Conservation (phyloP, 192 early-diverging fungal species). For the Dissophora globulifera region DNA sequence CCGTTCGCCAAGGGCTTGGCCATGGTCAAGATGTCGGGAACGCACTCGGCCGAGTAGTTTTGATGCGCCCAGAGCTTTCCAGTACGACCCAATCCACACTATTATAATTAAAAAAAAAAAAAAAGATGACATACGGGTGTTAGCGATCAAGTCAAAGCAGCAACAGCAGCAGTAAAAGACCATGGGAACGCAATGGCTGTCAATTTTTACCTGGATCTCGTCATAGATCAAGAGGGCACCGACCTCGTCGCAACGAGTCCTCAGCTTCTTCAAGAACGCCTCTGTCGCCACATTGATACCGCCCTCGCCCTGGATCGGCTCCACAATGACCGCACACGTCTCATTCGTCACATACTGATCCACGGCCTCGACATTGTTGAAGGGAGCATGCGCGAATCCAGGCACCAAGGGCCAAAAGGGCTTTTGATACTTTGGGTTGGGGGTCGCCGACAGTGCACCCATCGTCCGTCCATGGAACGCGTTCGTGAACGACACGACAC, state of each 20-base stretch:
- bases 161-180: background rate
- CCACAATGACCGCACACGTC: constrained; percentile 93
- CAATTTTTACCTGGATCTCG: constrained; percentile 90
- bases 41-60: constrained; percentile 68
- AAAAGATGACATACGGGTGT: background rate
- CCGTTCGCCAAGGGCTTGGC: constrained; percentile 99
- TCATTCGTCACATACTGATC: constrained; percentile 74
- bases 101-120: constrained; percentile 7
- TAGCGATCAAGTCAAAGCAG: background rate
- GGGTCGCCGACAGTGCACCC: constrained; percentile 96
- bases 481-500: constrained; percentile 87
- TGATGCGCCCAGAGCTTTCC: constrained; percentile 92
- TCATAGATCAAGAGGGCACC: constrained; percentile 94
- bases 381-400: constrained; percentile 77
- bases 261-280: constrained; percentile 83
- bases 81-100: constrained; percentile 91
- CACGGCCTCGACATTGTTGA: constrained; percentile 76
- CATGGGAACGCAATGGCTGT: background rate
- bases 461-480: constrained; percentile 98
- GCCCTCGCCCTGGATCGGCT: constrained; percentile 98
- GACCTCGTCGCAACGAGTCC: constrained; percentile 84
- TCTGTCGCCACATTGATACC: constrained; percentile 79
- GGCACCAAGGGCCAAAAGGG: constrained; percentile 94
- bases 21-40: constrained; percentile 93
- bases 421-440: constrained; percentile 91